These are phyloP conservation scores for Suhomyces taliae DNA, from an alignment of 1,139 yeast genomes.

Conservation along the genomic window DNA sequence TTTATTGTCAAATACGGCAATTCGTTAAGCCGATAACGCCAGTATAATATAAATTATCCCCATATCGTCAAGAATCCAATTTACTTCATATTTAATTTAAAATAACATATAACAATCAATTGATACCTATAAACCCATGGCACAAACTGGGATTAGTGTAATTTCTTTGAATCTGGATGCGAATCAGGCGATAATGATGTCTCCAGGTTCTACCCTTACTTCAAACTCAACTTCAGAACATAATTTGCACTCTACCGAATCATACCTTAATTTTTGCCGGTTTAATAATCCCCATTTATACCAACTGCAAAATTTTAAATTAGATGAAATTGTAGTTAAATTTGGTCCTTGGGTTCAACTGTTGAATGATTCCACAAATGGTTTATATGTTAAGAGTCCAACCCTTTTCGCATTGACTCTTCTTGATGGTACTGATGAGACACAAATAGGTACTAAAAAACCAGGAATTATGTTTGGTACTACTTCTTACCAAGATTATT, in stretches of 20 bases:
- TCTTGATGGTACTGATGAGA: conserved; percentile 1
- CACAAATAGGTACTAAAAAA: conserved; percentile 1
- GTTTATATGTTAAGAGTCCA: conserved; percentile 11
- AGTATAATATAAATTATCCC: not conserved
- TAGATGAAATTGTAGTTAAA: conserved; percentile 11
- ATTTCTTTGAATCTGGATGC: conserved; percentile 2
- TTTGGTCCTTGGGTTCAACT: conserved; percentile 15
- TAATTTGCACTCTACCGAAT: conserved; percentile 2
- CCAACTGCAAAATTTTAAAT: conserved; percentile 6
- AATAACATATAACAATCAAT: not conserved
- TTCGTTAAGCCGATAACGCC: not conserved
- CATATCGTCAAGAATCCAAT: not conserved
- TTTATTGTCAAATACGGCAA: not conserved
- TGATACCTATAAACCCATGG: not conserved
- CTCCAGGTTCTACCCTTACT: not conserved
- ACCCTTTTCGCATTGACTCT: conserved; percentile 11
- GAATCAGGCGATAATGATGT: not conserved
- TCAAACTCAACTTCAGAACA: not conserved
- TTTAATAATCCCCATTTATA: conserved; percentile 8
- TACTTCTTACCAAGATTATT: conserved; percentile 11
- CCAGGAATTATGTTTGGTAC: conserved; percentile 14
- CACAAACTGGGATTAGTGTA: conserved; percentile 2
- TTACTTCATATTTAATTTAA: not conserved
- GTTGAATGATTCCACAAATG: conserved; percentile 10
- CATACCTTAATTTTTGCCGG: conserved; percentile 10